Percentiles rank a stretch among this genome's conserved stretches.
phyloP scores from a whole-genome alignment of 176 grass and related monocot species.

The Bothriochloa decipiens region DNA sequence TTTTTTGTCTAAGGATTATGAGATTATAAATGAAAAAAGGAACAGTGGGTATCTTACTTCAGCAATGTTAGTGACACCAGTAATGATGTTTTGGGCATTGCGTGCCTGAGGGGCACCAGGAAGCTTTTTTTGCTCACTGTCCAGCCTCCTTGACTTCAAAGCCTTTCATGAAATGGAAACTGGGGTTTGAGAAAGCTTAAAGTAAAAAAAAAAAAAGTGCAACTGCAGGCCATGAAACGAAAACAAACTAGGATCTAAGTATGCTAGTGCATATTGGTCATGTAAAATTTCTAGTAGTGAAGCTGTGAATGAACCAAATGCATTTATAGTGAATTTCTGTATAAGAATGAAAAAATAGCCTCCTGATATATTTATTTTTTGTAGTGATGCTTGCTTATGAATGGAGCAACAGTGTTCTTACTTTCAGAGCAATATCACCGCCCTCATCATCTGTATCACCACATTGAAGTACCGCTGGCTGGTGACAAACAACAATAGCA shows the following conservation, averaged over 20 bases:
- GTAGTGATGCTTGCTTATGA: background rate
- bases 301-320: background rate
- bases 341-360: background rate
- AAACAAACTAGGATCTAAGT: background rate
- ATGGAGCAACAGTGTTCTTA: constrained; percentile 2
- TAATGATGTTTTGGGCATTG: background rate
- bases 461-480: constrained; percentile 2
- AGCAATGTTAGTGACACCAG: background rate
- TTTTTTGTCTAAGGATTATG: background rate
- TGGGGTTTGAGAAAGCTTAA: constrained; percentile 2
- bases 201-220: background rate
- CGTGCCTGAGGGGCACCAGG: background rate
- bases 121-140: constrained; percentile 22
- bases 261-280: background rate
- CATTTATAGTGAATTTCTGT: background rate
- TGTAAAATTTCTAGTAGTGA: background rate
- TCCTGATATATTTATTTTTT: background rate
- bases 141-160: background rate
- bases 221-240: background rate
- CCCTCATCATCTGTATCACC: constrained; percentile 1
- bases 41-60: background rate
- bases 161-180: constrained; percentile 1
- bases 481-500: background rate
- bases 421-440: background rate
- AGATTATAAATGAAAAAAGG: background rate